Evolutionary conservation across 768 basidiomycete species (phyloP), one percentile per base, ranked within the genome.

Genomic region (Hortiboletus flavorubellus): DNA sequence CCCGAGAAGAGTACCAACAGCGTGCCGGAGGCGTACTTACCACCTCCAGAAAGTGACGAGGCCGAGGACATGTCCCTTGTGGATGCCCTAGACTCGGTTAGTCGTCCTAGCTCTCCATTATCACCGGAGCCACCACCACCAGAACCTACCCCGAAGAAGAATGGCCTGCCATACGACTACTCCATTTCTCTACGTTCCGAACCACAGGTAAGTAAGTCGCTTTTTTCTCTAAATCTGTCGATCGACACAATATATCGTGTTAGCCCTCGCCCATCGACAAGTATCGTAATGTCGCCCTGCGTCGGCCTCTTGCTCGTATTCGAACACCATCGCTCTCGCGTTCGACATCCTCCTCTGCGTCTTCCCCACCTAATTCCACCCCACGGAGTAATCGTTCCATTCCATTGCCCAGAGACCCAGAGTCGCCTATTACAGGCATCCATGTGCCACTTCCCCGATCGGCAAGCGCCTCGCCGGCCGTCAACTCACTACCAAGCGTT

Each of bases 261-360:
- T n/a, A 89, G 86, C 71, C 76, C 12, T 86, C 86, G 12, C 83
- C 85, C 12, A 75, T 78, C 40, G 78, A 84, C 57, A 86, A 80
- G 57, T 84, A 78, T 66, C 82, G 83, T 10, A 84, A 88, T 62
- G 80, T 87, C 29, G 78, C 80, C 12, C 59, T 85, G 46, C 81
- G 86, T 33, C 78, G 77, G 53, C 76, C 80, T 16, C 64, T 77
- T 37, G 63, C 76, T 18, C 78, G 83, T 30, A 74, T 76, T 18
- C 81, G 86, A 29, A 87, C 86, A 5, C 87, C 87, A 5, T 87
- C 86, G 2, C 74, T 89, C 9, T 80, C 87, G 8, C 80, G 79
- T 48, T 86, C 84, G 1, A 77, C 79, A 0, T 79, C 83, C 34
- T 77, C 76, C 23, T 75, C 78, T 1, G 49, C 30, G 0, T 83